phyloP scores from a whole-genome alignment of 345 rosid genomes.

The Moricandia moricandioides region DNA sequence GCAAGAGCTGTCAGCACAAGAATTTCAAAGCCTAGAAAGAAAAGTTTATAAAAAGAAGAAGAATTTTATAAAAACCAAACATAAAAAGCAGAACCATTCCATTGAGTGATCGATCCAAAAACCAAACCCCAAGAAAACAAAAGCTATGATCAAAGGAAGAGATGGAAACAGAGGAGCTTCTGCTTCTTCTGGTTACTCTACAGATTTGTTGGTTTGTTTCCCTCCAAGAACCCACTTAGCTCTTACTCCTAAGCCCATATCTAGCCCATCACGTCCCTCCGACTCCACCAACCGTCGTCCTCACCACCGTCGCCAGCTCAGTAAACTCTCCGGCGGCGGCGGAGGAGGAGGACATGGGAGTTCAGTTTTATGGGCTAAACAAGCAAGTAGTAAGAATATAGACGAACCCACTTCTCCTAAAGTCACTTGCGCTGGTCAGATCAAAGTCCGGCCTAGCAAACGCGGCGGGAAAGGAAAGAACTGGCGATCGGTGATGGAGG shows the following conservation, averaged over 20 bases:
- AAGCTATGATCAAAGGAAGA: conserved; percentile 66
- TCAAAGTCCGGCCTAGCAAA: conserved; percentile 71
- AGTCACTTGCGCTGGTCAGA: conserved; percentile 94
- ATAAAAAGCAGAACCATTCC: conserved; percentile 32
- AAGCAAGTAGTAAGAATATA: conserved; percentile 46
- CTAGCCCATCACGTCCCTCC: conserved; percentile 57
- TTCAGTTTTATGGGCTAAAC: conserved; percentile 68
- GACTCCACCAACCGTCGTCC: conserved; percentile 51
- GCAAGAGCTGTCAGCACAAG: conserved; percentile 36
- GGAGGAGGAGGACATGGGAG: conserved; percentile 36
- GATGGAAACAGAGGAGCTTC: conserved; percentile 47
- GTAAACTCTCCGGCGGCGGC: conserved; percentile 35
- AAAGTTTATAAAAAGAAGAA: neutral
- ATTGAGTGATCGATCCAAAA: conserved; percentile 23
- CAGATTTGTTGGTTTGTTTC: conserved; percentile 86
- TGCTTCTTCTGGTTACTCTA: conserved; percentile 54
- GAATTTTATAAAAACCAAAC: conserved; percentile 31
- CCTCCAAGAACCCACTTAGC: conserved; percentile 77
- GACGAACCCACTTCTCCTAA: conserved; percentile 86
- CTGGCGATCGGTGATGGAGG: conserved; percentile 84
- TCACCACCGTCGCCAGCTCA: conserved; percentile 39
- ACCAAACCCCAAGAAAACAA: conserved; percentile 23
- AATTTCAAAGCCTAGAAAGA: conserved; percentile 23
- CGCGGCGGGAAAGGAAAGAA: conserved; percentile 43
- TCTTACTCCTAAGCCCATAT: conserved; percentile 69